phyloP scores from a whole-genome alignment of 2,329 filamentous ascomycete species.

The Pezicula radicicola region DNA sequence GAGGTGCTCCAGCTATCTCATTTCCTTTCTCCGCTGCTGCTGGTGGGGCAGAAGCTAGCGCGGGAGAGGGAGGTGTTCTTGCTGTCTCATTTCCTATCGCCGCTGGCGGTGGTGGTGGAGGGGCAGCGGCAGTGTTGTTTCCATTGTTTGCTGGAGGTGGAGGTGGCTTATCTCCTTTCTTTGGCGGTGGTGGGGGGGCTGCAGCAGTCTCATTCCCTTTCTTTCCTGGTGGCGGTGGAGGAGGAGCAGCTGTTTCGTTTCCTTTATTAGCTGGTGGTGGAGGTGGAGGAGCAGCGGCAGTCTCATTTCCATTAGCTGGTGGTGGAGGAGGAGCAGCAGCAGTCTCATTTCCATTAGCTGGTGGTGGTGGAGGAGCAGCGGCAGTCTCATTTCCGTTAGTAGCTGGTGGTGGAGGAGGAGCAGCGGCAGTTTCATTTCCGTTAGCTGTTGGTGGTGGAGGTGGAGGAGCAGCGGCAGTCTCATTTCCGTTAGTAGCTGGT shows the following conservation, averaged over 20 bases:
- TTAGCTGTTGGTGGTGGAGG: background rate
- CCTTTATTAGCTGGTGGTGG: background rate
- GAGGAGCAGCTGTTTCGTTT: background rate
- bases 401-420: background rate
- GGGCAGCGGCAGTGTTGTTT: too few species aligned
- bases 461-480: background rate
- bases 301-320: too few species aligned
- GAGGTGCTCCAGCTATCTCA: background rate
- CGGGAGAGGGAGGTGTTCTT: too few species aligned
- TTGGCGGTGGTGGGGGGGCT: background rate
- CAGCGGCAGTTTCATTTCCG: background rate
- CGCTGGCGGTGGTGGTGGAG: too few species aligned
- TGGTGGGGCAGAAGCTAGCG: too few species aligned
- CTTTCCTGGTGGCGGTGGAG: background rate
- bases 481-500: too few species aligned
- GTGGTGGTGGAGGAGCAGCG: background rate
- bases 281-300: background rate
- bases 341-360: background rate
- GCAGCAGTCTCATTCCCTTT: background rate
- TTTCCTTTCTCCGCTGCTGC: too few species aligned
- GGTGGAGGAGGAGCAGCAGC: background rate
- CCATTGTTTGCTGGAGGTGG: too few species aligned
- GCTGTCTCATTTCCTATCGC: too few species aligned
- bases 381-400: background rate
- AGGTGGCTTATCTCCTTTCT: too few species aligned